These are phyloP conservation scores for Hypoxylon sp. DNA, from an alignment of 2,329 filamentous ascomycete species.

Conservation along the genomic window DNA sequence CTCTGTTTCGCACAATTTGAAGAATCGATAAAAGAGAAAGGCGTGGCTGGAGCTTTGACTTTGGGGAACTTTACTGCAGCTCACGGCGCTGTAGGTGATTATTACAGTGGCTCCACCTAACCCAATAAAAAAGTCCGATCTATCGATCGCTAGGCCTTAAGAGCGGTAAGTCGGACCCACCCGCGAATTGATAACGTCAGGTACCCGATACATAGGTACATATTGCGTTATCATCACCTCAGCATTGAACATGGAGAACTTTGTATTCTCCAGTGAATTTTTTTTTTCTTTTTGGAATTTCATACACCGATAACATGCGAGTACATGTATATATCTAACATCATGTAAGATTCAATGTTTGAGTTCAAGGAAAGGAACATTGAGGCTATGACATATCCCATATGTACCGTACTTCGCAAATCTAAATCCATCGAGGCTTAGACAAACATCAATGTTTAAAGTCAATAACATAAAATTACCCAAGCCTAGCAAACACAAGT, in stretches of 20 bases:
- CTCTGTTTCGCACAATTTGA: slow-evolving; percentile 9
- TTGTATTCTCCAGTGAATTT: neutral
- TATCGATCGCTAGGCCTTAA: slow-evolving; percentile 28
- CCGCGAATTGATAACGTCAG: slow-evolving; percentile 38
- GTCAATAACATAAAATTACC: neutral
- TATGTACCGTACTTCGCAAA: neutral
- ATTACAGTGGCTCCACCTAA: neutral
- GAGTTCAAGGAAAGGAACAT: neutral
- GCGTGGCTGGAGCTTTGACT: slow-evolving; percentile 16
- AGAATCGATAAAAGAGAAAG: slow-evolving; percentile 23
- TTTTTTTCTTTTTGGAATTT: too few species aligned
- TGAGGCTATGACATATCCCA: neutral
- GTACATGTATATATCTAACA: neutral
- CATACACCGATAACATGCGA: neutral
- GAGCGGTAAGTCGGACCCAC: slow-evolving; percentile 11
- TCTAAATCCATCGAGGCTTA: neutral
- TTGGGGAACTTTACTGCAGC: slow-evolving; percentile 3
- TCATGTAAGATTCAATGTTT: neutral
- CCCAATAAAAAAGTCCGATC: slow-evolving; percentile 28
- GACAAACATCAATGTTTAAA: neutral
- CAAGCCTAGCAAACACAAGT: neutral
- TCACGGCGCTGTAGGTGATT: slow-evolving; percentile 15
- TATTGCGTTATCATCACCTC: slow-evolving; percentile 39
- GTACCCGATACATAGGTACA: slow-evolving; percentile 28
- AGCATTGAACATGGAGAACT: slow-evolving; percentile 10